Conservation (phyloP, 345 rosid species). For the Sisymbrium altissimum region DNA sequence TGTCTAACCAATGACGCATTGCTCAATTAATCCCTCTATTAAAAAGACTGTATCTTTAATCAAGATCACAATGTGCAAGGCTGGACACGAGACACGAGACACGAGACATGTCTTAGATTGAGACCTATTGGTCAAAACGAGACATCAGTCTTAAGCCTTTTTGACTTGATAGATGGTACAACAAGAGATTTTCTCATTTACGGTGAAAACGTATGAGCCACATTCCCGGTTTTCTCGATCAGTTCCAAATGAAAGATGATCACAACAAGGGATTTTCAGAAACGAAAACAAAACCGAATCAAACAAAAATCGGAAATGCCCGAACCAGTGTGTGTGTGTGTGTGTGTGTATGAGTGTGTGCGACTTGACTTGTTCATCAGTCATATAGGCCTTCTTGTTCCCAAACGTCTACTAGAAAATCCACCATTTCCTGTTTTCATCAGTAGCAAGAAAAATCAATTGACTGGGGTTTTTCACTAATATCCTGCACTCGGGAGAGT, state of each 20-base stretch:
- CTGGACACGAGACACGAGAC: not conserved
- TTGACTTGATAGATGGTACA: not conserved
- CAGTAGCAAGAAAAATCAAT: not conserved
- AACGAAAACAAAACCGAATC: not conserved
- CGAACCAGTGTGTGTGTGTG: not conserved
- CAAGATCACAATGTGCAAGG: not conserved
- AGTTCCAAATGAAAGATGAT: slow-evolving; percentile 6
- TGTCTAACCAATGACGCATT: not conserved
- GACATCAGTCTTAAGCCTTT: not conserved
- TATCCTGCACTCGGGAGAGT: not conserved
- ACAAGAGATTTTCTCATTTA: slow-evolving; percentile 8
- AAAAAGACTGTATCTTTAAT: not conserved
- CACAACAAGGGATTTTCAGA: slow-evolving; percentile 17
- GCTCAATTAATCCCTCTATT: not conserved
- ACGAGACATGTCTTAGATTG: not conserved
- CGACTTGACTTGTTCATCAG: slow-evolving; percentile 37
- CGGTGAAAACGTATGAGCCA: not conserved
- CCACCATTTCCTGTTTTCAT: slow-evolving; percentile 79
- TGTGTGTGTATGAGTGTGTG: not conserved
- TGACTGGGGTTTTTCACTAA: not conserved
- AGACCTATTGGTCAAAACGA: not conserved
- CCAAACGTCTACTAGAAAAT: slow-evolving; percentile 87
- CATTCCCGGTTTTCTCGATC: slow-evolving; percentile 9
- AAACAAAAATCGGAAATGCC: slow-evolving; percentile 19
- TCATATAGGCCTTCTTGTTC: slow-evolving; percentile 91